Conservation (phyloP, 257 asterid genomes). For the Forsythia suspensa region DNA sequence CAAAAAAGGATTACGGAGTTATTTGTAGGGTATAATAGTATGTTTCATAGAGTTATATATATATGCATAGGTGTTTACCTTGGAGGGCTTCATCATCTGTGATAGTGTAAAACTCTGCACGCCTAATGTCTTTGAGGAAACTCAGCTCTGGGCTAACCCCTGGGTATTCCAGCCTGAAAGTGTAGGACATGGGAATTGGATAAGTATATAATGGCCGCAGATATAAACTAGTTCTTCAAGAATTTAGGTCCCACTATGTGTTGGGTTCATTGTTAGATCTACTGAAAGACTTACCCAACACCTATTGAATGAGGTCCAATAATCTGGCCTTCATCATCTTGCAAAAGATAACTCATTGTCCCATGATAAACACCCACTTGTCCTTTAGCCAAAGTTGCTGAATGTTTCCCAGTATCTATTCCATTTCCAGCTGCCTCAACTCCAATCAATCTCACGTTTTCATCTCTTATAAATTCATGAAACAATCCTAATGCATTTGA, state of each 20-base stretch:
- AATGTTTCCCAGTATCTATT: conserved; percentile 53
- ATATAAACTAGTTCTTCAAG: background rate
- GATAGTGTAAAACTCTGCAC: conserved; percentile 54
- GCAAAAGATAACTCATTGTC: conserved; percentile 67
- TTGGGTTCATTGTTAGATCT: background rate
- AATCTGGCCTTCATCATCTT: conserved; percentile 74
- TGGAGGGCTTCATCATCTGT: conserved; percentile 71
- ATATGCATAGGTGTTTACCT: conserved; percentile 35
- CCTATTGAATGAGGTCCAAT: conserved; percentile 59
- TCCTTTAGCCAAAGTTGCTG: conserved; percentile 65
- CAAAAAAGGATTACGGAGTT: background rate
- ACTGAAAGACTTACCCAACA: conserved; percentile 44
- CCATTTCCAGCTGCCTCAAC: conserved; percentile 72
- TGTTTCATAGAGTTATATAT: background rate
- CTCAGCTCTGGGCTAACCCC: conserved; percentile 80
- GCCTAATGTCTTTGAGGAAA: conserved; percentile 67
- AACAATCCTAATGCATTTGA: conserved; percentile 79
- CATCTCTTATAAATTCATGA: conserved; percentile 66
- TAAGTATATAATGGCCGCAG: background rate
- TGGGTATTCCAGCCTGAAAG: conserved; percentile 65
- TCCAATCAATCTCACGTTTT: conserved; percentile 66
- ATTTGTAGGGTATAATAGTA: background rate
- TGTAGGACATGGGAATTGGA: background rate
- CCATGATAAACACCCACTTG: conserved; percentile 77
- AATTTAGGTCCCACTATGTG: background rate